phyloP scores from a whole-genome alignment of 1,139 yeast species.

The Diutina ranongensis region DNA sequence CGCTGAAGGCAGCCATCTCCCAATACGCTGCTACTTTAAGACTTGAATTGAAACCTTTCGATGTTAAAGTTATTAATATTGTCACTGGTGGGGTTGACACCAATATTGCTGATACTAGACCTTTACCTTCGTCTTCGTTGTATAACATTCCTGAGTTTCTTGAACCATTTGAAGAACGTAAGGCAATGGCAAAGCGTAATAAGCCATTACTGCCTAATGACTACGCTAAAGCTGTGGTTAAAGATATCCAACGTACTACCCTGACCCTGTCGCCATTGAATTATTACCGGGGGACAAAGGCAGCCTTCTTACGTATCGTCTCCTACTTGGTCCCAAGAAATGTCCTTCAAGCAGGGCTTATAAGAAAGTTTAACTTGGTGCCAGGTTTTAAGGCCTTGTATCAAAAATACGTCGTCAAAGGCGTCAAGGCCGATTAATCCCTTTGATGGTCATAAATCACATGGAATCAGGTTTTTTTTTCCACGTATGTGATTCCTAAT shows the following conservation, averaged over 20 bases:
- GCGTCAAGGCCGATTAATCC: constrained; percentile 8
- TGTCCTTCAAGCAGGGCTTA: constrained; percentile 32
- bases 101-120: constrained; percentile 40
- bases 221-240: constrained; percentile 45
- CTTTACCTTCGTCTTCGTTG: constrained; percentile 43
- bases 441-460: no score
- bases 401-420: constrained; percentile 15
- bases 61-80: constrained; percentile 59
- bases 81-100: constrained; percentile 54
- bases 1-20: constrained; percentile 7
- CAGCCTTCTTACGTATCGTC: constrained; percentile 24
- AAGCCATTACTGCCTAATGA: constrained; percentile 46
- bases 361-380: constrained; percentile 36
- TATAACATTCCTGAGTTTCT: constrained; percentile 42
- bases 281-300: constrained; percentile 44
- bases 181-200: constrained; percentile 48
- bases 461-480: no score
- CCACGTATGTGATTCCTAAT: no score
- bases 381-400: constrained; percentile 16
- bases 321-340: constrained; percentile 35
- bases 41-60: constrained; percentile 62
- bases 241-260: constrained; percentile 34
- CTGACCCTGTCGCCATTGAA: constrained; percentile 28
- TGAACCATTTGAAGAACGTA: constrained; percentile 39
- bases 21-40: constrained; percentile 29